A percentile compares a stretch with the other conserved stretches of the same genome.
Evolutionary conservation across 2,329 filamentous ascomycete species (phyloP).

Genomic region (Ophiocordyceps unilateralis): DNA sequence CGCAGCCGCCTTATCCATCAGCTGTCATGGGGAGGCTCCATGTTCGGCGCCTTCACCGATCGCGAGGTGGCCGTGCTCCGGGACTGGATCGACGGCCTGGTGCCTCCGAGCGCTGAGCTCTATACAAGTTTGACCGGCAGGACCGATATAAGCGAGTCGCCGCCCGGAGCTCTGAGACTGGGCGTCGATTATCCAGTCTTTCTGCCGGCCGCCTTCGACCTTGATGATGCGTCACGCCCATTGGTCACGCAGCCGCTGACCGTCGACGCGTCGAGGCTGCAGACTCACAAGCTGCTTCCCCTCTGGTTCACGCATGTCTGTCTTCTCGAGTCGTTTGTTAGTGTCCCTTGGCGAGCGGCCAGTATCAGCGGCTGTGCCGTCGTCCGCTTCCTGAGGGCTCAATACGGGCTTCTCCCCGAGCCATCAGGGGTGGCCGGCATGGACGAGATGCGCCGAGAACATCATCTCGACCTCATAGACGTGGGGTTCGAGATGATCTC

Average conservation of each 20-base stretch:
- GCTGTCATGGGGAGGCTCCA: slow-evolving; percentile 26
- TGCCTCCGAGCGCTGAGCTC: background rate
- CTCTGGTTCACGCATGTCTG: slow-evolving; percentile 4
- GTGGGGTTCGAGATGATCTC: slow-evolving; percentile 1
- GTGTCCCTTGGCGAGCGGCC: slow-evolving; percentile 2
- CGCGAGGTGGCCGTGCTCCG: slow-evolving; percentile 12
- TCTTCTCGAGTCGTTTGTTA: slow-evolving; percentile 2
- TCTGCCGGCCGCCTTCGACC: background rate
- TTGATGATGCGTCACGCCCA: background rate
- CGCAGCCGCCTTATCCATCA: slow-evolving; percentile 23
- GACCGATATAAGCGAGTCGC: background rate
- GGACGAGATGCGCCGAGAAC: slow-evolving; percentile 2
- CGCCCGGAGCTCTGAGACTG: background rate
- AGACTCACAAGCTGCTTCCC: background rate
- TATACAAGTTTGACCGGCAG: background rate
- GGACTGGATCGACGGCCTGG: slow-evolving; percentile 4
- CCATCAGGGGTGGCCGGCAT: slow-evolving; percentile 2
- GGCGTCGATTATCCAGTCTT: background rate
- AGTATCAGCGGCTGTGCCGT: background rate
- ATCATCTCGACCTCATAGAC: slow-evolving; percentile 1
- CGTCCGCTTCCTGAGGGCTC: slow-evolving; percentile 2
- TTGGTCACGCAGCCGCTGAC: background rate
- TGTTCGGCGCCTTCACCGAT: slow-evolving; percentile 31
- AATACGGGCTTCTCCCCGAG: slow-evolving; percentile 3
- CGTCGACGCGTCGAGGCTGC: background rate